These are phyloP conservation scores for Furcasterigmium furcatum DNA, from an alignment of 2,329 filamentous ascomycete species.

Conservation along the genomic window DNA sequence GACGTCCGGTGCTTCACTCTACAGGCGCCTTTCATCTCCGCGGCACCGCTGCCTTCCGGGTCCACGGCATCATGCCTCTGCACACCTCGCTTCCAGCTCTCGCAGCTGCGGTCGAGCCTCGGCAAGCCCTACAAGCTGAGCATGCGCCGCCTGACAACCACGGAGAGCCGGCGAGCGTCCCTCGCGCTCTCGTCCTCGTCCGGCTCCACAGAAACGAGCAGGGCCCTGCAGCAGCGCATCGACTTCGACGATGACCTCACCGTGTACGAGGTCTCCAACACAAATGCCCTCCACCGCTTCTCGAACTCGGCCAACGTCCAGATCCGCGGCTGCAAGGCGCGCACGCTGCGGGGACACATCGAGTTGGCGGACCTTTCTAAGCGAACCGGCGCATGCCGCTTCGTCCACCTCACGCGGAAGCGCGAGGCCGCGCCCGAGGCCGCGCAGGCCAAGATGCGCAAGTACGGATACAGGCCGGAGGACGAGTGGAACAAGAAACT, in stretches of 20 bases:
- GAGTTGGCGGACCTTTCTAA: slow-evolving; percentile 1
- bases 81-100: slow-evolving; percentile 1
- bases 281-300: slow-evolving; percentile 1
- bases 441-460: slow-evolving; percentile 2
- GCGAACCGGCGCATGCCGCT: slow-evolving; percentile 6
- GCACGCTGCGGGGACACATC: slow-evolving; percentile 1
- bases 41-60: neutral
- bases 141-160: neutral
- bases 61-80: neutral
- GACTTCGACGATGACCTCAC: slow-evolving; percentile 6
- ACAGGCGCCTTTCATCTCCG: neutral
- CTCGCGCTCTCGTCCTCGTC: neutral
- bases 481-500: slow-evolving; percentile 3
- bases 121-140: slow-evolving; percentile 6
- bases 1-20: slow-evolving; percentile 1
- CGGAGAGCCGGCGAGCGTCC: slow-evolving; percentile 1
- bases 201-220: neutral
- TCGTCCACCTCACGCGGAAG: slow-evolving; percentile 12
- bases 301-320: neutral
- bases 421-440: neutral
- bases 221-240: neutral
- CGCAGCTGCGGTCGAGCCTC: neutral
- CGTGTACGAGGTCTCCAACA: slow-evolving; percentile 4
- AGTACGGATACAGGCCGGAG: slow-evolving; percentile 2
- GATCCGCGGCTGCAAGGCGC: slow-evolving; percentile 5